A percentile compares a stretch with the other conserved stretches of the same genome.
Evolutionary conservation across 1,284 basidiomycete genomes (phyloP).

Genomic region (Cutaneotrichosporon mucoides): DNA sequence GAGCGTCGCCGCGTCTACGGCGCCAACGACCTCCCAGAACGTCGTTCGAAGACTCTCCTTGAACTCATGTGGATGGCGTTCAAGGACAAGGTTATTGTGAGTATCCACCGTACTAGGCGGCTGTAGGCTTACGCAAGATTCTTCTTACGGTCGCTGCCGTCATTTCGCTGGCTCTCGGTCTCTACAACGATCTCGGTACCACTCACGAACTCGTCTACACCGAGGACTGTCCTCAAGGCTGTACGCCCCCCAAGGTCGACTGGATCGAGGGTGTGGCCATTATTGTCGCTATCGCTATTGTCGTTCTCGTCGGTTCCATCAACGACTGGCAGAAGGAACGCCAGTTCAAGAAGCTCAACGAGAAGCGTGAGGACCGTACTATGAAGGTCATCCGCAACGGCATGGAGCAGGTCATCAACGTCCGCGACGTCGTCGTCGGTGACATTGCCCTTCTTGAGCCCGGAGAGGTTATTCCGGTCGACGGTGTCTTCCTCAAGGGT

Average conservation of each 20-base stretch:
- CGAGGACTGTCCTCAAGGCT: conserved; percentile 44
- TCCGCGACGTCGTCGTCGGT: conserved; percentile 87
- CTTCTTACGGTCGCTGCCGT: conserved; percentile 86
- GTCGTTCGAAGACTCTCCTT: conserved; percentile 73
- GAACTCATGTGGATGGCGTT: conserved; percentile 89
- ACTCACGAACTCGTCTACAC: conserved; percentile 54
- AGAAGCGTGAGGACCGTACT: conserved; percentile 90
- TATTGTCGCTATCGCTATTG: conserved; percentile 80
- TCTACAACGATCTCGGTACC: conserved; percentile 88
- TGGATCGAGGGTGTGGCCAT: conserved; percentile 99
- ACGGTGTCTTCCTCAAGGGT: conserved; percentile 87
- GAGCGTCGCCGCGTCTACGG: conserved; percentile 75
- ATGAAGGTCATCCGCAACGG: conserved; percentile 89
- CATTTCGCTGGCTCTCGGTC: conserved; percentile 85
- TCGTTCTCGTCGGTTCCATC: conserved; percentile 50
- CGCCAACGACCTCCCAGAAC: conserved; percentile 71
- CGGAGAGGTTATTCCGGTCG: conserved; percentile 92
- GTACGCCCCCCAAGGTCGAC: conserved; percentile 62
- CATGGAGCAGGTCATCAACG: conserved; percentile 70
- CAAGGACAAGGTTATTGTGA: conserved; percentile 84
- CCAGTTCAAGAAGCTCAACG: conserved; percentile 88
- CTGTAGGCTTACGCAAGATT: conserved; percentile 55
- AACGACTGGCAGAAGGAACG: conserved; percentile 87
- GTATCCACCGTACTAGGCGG: conserved; percentile 48
- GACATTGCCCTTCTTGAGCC: conserved; percentile 90